Conservation (phyloP, 129 eudicot species). For the Kitagawia praeruptora region DNA sequence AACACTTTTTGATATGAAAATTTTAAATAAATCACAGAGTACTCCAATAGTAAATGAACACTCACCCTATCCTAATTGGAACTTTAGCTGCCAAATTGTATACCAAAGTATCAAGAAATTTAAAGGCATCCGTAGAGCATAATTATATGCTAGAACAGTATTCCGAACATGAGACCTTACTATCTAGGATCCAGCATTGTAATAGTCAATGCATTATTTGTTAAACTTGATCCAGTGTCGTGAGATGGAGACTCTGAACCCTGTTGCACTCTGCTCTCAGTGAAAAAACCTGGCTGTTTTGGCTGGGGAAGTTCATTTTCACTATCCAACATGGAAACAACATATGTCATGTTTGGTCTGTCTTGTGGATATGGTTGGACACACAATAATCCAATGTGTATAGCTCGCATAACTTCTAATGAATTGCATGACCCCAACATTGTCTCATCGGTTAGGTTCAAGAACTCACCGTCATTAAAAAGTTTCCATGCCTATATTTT, state of each 20-base stretch:
- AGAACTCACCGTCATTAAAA: not conserved
- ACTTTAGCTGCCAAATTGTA: not conserved
- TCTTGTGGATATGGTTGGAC: slow-evolving; percentile 8
- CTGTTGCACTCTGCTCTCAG: not conserved
- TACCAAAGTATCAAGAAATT: not conserved
- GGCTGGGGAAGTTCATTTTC: not conserved
- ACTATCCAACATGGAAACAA: not conserved
- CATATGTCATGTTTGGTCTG: slow-evolving; percentile 6
- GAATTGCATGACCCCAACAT: not conserved
- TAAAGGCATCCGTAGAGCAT: not conserved
- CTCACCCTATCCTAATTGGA: not conserved
- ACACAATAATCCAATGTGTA: slow-evolving; percentile 5
- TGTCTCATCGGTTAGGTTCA: not conserved
- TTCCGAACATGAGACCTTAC: not conserved
- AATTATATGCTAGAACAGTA: not conserved
- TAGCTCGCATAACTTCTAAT: slow-evolving; percentile 1
- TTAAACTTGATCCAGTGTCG: not conserved
- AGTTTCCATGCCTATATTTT: not conserved
- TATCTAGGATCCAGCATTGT: not conserved
- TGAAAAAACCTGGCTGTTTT: slow-evolving; percentile 7
- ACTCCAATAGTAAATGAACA: not conserved
- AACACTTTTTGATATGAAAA: not conserved
- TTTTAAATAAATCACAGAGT: not conserved
- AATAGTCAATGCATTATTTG: not conserved
- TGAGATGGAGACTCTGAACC: slow-evolving; percentile 8